Conservation (phyloP, 257 asterid genomes). For the Lavandula angustifolia region DNA sequence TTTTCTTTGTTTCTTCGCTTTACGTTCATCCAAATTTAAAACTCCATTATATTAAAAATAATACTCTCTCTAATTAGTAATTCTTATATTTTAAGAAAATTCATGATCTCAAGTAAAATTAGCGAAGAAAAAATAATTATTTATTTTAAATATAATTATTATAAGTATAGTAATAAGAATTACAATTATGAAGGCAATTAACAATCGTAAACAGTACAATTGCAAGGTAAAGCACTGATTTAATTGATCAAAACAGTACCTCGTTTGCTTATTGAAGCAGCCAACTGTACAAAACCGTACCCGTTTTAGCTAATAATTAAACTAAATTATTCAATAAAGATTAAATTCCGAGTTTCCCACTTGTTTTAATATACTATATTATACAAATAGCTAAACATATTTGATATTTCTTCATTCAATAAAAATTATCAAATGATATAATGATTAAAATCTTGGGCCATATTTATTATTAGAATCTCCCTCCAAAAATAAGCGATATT, state of each 20-base stretch:
- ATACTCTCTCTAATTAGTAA: no score
- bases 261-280: background rate
- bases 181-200: slow-evolving; percentile 19
- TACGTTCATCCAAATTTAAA: background rate
- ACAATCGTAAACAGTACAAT: background rate
- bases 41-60: no score
- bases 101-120: no score
- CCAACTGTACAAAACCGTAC: slow-evolving; percentile 12
- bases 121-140: no score
- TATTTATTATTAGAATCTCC: background rate
- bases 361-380: background rate
- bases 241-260: slow-evolving; percentile 10
- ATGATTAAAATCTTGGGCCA: background rate
- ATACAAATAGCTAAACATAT: no score
- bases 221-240: slow-evolving; percentile 11
- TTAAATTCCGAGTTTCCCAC: background rate
- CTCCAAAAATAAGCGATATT: background rate
- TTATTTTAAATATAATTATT: no score
- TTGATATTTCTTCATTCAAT: no score
- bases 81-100: no score
- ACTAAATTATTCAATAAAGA: background rate
- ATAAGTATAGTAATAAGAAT: background rate
- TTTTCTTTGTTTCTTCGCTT: background rate
- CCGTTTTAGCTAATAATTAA: background rate
- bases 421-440: no score